phyloP scores from a whole-genome alignment of 2,329 filamentous ascomycete genomes.

The Cladosporium sp. region DNA sequence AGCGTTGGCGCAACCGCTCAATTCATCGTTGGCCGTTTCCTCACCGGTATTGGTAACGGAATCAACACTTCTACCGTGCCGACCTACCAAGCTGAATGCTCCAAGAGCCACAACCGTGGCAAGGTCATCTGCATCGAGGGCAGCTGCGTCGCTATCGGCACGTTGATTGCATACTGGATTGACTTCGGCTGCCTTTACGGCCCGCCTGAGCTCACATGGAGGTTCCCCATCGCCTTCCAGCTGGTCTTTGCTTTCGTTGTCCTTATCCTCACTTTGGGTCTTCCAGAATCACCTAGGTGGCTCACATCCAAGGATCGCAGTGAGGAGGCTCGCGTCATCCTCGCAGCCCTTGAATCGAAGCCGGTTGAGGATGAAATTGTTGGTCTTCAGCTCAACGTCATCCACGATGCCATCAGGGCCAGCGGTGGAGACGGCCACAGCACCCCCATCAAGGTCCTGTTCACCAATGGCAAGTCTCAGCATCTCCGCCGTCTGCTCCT shows the following conservation, averaged over 20 bases:
- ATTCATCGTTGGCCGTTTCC: slow-evolving; percentile 52
- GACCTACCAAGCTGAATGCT: slow-evolving; percentile 53
- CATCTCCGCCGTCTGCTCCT: slow-evolving; percentile 16
- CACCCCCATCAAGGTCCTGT: slow-evolving; percentile 14
- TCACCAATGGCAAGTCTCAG: slow-evolving; percentile 18
- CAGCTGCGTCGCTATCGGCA: slow-evolving; percentile 52
- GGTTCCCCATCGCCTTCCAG: slow-evolving; percentile 22
- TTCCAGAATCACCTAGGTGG: slow-evolving; percentile 25
- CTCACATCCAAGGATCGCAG: slow-evolving; percentile 19
- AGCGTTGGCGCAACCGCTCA: slow-evolving; percentile 38
- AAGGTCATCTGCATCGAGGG: slow-evolving; percentile 52
- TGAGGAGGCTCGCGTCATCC: slow-evolving; percentile 17
- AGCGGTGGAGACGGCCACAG: slow-evolving; percentile 14
- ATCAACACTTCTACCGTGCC: slow-evolving; percentile 55
- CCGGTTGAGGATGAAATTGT: slow-evolving; percentile 18
- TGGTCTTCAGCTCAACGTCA: slow-evolving; percentile 10
- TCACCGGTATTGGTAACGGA: slow-evolving; percentile 55
- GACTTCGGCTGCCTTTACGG: slow-evolving; percentile 45
- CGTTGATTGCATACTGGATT: slow-evolving; percentile 53
- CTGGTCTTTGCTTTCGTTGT: slow-evolving; percentile 21
- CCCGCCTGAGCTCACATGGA: slow-evolving; percentile 23
- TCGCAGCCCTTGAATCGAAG: slow-evolving; percentile 13
- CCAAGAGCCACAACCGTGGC: slow-evolving; percentile 51
- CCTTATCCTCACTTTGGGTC: slow-evolving; percentile 18
- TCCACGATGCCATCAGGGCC: slow-evolving; percentile 17